Conservation (phyloP, 805 yeast species). For the Metschnikowia kunwiensis region DNA sequence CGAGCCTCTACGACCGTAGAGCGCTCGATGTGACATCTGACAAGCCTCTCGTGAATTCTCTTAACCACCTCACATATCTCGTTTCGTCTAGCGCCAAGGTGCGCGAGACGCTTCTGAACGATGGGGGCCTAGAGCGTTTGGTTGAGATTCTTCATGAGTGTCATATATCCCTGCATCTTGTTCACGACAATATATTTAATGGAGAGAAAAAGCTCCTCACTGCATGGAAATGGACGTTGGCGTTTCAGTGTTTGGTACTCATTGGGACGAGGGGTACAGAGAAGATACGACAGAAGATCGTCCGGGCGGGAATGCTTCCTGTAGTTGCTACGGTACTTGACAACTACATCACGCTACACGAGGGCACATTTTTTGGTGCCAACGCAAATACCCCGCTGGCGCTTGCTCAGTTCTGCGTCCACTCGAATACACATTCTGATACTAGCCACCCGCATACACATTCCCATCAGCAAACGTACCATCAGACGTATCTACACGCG, state of each 20-base stretch:
- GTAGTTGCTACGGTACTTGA: slow-evolving; percentile 89
- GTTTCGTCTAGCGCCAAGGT: slow-evolving; percentile 85
- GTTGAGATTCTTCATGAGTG: slow-evolving; percentile 85
- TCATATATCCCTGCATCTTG: slow-evolving; percentile 36
- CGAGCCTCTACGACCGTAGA: slow-evolving; percentile 85
- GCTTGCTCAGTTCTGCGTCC: slow-evolving; percentile 4
- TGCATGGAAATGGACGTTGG: slow-evolving; percentile 98
- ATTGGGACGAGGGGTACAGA: slow-evolving; percentile 94
- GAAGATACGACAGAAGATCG: slow-evolving; percentile 76
- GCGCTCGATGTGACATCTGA: slow-evolving; percentile 90
- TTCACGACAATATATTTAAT: slow-evolving; percentile 31
- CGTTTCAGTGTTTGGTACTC: slow-evolving; percentile 87
- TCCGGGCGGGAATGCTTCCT: slow-evolving; percentile 88
- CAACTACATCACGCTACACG: slow-evolving; percentile 59
- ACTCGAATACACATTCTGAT: slow-evolving; percentile 3
- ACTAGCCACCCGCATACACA: slow-evolving; percentile 2
- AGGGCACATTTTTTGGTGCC: slow-evolving; percentile 29
- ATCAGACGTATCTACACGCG: no score
- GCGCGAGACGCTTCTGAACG: slow-evolving; percentile 81
- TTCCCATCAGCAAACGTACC: background rate
- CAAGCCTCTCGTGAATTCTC: slow-evolving; percentile 84
- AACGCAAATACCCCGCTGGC: slow-evolving; percentile 6
- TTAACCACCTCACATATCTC: slow-evolving; percentile 84
- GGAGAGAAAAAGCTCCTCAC: slow-evolving; percentile 50
- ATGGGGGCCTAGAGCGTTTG: slow-evolving; percentile 89